phyloP scores from a whole-genome alignment of 73 alveolate genomes.

The Paramecium sonneborni region DNA sequence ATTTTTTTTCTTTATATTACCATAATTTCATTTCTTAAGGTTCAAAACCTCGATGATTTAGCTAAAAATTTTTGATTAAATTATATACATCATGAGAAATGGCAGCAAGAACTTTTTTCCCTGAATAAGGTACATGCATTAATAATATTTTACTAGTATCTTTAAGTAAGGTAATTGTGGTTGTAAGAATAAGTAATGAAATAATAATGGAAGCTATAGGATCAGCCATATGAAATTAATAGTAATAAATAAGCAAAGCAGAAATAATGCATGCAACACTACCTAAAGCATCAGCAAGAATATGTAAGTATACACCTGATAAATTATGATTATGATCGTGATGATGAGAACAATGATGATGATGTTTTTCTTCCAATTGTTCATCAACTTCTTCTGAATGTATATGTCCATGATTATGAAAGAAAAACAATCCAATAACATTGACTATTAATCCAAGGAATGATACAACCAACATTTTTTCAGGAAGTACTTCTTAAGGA shows the following conservation, averaged over 20 bases:
- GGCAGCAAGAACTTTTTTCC: not conserved
- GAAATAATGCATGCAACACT: slow-evolving; percentile 97
- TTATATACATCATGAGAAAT: not conserved
- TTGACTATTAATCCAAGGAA: slow-evolving; percentile 95
- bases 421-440: slow-evolving; percentile 90
- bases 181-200: slow-evolving; percentile 90
- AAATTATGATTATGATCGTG: slow-evolving; percentile 71
- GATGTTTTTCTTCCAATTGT: slow-evolving; percentile 52
- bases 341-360: slow-evolving; percentile 60
- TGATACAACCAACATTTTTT: slow-evolving; percentile 88
- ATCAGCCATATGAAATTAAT: slow-evolving; percentile 91
- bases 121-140: not conserved
- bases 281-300: slow-evolving; percentile 98
- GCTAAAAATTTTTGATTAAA: not conserved
- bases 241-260: slow-evolving; percentile 85
- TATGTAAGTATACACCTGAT: slow-evolving; percentile 96
- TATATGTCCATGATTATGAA: slow-evolving; percentile 93
- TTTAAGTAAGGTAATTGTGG: slow-evolving; percentile 85
- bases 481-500: slow-evolving; percentile 91
- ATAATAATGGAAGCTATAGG: slow-evolving; percentile 96
- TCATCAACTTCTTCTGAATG: slow-evolving; percentile 74
- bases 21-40: not conserved
- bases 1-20: slow-evolving; percentile 5
- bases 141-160: slow-evolving; percentile 79
- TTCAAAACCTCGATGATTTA: not conserved